phyloP scores from a whole-genome alignment of 176 grass and related monocot species.

The Bothriochloa decipiens region DNA sequence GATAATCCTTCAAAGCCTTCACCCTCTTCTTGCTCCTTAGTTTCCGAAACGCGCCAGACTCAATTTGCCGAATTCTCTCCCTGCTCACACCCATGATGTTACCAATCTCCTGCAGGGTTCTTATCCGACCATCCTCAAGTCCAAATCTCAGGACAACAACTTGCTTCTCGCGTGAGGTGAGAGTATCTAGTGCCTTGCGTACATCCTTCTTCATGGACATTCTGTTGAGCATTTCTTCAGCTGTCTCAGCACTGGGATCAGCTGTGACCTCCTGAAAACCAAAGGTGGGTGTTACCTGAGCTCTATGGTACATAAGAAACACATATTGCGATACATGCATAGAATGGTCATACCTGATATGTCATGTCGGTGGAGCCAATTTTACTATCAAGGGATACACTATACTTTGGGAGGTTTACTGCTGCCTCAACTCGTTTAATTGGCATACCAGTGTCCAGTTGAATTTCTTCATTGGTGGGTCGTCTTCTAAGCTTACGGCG shows the following conservation, averaged over 20 bases:
- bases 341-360: slow-evolving; percentile 53
- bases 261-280: slow-evolving; percentile 80
- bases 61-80: slow-evolving; percentile 88
- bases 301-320: background rate
- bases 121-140: slow-evolving; percentile 66
- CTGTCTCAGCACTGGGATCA: slow-evolving; percentile 70
- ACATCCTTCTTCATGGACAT: slow-evolving; percentile 72
- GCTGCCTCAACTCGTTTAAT: slow-evolving; percentile 67
- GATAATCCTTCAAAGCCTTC: slow-evolving; percentile 55
- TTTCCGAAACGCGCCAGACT: slow-evolving; percentile 73
- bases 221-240: slow-evolving; percentile 79
- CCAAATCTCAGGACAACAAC: slow-evolving; percentile 78
- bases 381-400: slow-evolving; percentile 68
- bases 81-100: slow-evolving; percentile 78
- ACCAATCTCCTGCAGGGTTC: slow-evolving; percentile 91
- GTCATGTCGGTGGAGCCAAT: slow-evolving; percentile 70
- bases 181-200: slow-evolving; percentile 64
- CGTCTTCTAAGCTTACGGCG: slow-evolving; percentile 62
- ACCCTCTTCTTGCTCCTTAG: slow-evolving; percentile 59
- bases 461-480: slow-evolving; percentile 68
- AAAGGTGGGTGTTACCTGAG: background rate
- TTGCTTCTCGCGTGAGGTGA: slow-evolving; percentile 62
- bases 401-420: slow-evolving; percentile 67
- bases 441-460: slow-evolving; percentile 59
- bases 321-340: background rate